These are phyloP conservation scores for Starmerella vaccinii DNA, from an alignment of 805 yeast genomes.

Conservation along the genomic window DNA sequence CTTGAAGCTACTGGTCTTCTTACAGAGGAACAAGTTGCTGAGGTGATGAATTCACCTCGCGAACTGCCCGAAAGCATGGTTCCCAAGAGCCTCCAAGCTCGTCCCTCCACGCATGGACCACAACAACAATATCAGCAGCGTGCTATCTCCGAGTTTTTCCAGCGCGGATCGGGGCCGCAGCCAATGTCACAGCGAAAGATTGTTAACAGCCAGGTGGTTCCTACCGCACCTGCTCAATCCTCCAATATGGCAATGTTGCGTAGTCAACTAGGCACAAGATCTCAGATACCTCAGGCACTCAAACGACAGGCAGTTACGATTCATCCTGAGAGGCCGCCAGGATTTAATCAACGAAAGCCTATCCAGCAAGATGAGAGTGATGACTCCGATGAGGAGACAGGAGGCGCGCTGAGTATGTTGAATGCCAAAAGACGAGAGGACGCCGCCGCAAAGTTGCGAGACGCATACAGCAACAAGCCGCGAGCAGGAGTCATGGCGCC, in stretches of 20 bases:
- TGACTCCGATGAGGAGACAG: constrained; percentile 34
- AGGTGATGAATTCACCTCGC: constrained; percentile 6
- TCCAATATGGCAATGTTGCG: constrained; percentile 7
- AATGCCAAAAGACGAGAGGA: constrained; percentile 21
- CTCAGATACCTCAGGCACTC: background rate
- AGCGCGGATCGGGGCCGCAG: background rate
- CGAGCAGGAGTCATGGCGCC: background rate
- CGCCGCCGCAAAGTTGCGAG: constrained; percentile 9
- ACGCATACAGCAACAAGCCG: constrained; percentile 11
- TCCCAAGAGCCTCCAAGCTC: background rate
- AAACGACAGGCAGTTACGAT: constrained; percentile 18
- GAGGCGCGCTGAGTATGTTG: constrained; percentile 24
- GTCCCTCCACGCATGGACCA: background rate
- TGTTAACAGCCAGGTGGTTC: constrained; percentile 13
- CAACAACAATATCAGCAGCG: constrained; percentile 9
- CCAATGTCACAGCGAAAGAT: constrained; percentile 5
- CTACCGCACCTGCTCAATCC: constrained; percentile 5
- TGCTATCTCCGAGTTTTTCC: constrained; percentile 16
- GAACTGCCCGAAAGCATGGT: background rate
- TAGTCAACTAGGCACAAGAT: background rate
- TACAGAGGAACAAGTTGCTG: constrained; percentile 11
- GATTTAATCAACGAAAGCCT: constrained; percentile 33
- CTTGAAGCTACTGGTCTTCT: constrained; percentile 27
- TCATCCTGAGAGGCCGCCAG: constrained; percentile 43
- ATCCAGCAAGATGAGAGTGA: constrained; percentile 27